Base-by-base conservation (phyloP, 768 basidiomycete species). In the Heimioporus sp. region DNA sequence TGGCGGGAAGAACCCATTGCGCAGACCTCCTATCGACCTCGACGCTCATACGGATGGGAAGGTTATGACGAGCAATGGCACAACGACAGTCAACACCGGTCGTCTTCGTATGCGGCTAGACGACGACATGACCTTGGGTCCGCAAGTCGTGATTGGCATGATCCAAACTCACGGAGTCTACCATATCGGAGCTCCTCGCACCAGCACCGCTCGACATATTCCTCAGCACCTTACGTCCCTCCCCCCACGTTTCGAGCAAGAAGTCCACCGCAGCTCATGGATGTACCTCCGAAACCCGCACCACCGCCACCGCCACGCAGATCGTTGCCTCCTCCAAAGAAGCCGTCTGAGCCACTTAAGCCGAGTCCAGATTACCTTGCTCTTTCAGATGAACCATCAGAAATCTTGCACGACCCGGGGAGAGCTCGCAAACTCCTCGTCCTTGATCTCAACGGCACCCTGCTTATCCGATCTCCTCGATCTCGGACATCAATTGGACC, bases 361-460 rank as follows among this genome's bases (percentile, higher is more conserved):
- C 77, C 78, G 0, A 73, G 69, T 4, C 52, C 65, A 4, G 59
- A 30, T 17, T 79, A 79, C 51, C 63, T 79, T 46, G 51, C 68
- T 5, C 40, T 72, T 35, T 60, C 75, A 10, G 48, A 57, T 8
- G 34, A 59, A 30, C 55, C 66, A 2, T 74, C 77, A 1, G 32
- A 54, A 15, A 30, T 50, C 0, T 49, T 73, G 32, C 24, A 54
- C 1, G 59, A 69, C 7, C 68, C 72, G 0, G 17, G 63, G 4
- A 43, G 53, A 15, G 58, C 65, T 5, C 77, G 84, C 20, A 91
- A 90, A 61, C 77, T 91, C 1, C 75, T 91, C 44, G 76, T 91
- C 5, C 76, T 92, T 8, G 89, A 92, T 45, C 65, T 60, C 51
- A 63, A 91, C 56, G 89, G 89, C 13, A 83, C 87, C 0, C 78